Evolutionary conservation across 108 stramenopile species (phyloP).

Genomic region (Fragilaria crotonensis): DNA sequence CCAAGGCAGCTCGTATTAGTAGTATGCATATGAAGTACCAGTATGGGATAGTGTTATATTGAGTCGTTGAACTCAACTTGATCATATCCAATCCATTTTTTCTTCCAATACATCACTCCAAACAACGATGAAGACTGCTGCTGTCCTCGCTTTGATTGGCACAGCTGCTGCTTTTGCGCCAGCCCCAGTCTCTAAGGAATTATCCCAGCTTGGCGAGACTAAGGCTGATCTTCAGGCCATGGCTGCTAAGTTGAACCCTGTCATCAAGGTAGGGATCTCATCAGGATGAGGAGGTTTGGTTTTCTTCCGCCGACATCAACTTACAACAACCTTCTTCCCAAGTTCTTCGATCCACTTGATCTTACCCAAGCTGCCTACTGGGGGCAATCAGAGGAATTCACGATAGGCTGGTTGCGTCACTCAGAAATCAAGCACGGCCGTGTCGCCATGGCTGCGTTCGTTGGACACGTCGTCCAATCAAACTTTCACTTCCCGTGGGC

Average conservation of each 20-base stretch:
- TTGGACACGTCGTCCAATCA: constrained; percentile 42
- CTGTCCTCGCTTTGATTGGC: background rate
- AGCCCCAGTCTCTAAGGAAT: background rate
- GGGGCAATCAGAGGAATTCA: constrained; percentile 33
- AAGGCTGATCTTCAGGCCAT: constrained; percentile 44
- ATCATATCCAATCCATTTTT: no score
- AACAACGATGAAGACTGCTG: no score
- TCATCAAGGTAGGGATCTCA: constrained; percentile 9
- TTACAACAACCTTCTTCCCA: no score
- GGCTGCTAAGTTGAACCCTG: constrained; percentile 49
- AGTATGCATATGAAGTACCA: no score
- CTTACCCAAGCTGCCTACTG: constrained; percentile 36
- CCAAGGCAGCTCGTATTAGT: no score
- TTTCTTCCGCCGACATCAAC: no score
- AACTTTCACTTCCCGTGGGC: constrained; percentile 59
- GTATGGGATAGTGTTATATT: no score
- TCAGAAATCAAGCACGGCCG: constrained; percentile 72
- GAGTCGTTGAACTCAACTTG: no score
- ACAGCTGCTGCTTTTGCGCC: background rate
- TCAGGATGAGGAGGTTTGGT: no score
- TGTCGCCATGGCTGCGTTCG: constrained; percentile 69
- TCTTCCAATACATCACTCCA: no score
- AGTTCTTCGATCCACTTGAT: constrained; percentile 57
- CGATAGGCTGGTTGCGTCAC: constrained; percentile 49
- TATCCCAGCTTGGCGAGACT: background rate